Base-by-base conservation (phyloP, 2,329 filamentous ascomycete species). In the Pseudogymnoascus destructans region DNA sequence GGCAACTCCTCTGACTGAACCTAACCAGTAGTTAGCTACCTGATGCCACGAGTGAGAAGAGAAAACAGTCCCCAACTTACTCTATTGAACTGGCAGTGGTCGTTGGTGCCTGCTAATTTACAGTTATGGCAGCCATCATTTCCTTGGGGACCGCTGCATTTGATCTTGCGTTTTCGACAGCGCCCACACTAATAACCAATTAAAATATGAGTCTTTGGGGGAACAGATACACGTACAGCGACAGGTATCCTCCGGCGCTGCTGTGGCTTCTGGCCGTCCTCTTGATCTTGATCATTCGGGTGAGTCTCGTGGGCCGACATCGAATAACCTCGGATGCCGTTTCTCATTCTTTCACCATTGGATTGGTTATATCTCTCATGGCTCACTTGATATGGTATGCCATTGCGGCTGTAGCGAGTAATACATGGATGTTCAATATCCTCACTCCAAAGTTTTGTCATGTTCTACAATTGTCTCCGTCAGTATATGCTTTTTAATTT, bases 91-190 rank as follows among this genome's bases (percentile, higher is more conserved):
- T 85, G 80, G 69, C 92, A 96, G 5, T 78, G 74, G 19, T 84
- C 80, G 23, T 79, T 74, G 10, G 40, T 46, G 21, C 86, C 86
- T 57, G 91, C 85, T 61, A 77, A 82, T 66, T 82, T 86, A 75
- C 92, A 97, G 70, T 91, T 95, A 9, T 79, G 76, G 71, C 92
- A 97, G n/a, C 85, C 83, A n/a, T 86, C 86, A 66, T 85, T 81
- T 30, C 86, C 87, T 32, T 79, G 77, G 68, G 95, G 89, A 42
- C 92, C 92, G 67, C 87, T 95, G 74, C 92, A 97, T 65, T 89
- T 86, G 66, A 97, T 97, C 76, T 97, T 97, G 60, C 92, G 82
- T 73, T 92, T 91, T 61, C 92, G 83, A 72, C 92, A 97, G 64
- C 92, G 83, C 33, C 83, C 82, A 70, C 92, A 97, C 92, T 96